Percentiles rank a stretch among this genome's conserved stretches.
Evolutionary conservation across 306 rosid genomes (phyloP).

Genomic region (Heteromeles arbutifolia): DNA sequence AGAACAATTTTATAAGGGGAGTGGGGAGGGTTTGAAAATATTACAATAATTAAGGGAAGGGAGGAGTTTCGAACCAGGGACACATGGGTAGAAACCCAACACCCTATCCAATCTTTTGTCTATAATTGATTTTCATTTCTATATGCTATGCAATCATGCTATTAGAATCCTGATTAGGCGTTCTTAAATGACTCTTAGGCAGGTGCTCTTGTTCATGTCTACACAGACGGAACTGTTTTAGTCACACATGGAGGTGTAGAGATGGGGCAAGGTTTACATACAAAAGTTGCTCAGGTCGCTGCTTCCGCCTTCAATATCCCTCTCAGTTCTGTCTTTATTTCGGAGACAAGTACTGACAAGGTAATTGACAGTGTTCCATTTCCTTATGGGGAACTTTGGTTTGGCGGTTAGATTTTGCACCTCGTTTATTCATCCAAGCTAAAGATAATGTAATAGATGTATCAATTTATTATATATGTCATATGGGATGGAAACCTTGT

Average conservation of each 20-base stretch:
- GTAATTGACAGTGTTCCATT: conserved; percentile 25
- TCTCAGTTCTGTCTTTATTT: conserved; percentile 81
- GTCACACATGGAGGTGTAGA: conserved; percentile 96
- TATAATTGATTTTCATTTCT: not conserved
- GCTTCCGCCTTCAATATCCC: conserved; percentile 90
- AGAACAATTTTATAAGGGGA: not conserved
- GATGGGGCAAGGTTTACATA: conserved; percentile 98
- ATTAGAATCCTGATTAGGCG: not conserved
- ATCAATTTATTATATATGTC: too few relatives aligned
- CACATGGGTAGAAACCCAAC: too few relatives aligned
- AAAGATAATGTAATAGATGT: too few relatives aligned
- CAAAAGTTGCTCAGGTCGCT: conserved; percentile 93
- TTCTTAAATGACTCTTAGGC: conserved; percentile 52
- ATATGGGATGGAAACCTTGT: not conserved
- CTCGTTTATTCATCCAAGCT: not conserved
- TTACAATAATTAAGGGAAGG: too few relatives aligned
- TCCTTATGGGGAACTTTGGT: not conserved
- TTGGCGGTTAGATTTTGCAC: not conserved
- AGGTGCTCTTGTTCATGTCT: conserved; percentile 95
- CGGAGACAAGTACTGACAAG: conserved; percentile 97
- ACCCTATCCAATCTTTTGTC: not conserved
- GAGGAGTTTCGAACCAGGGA: too few relatives aligned
- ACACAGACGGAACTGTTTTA: conserved; percentile 95
- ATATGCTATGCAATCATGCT: not conserved
- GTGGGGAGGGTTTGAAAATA: too few relatives aligned